Evolutionary conservation across 1,284 basidiomycete species (phyloP), one percentile per base, ranked within the genome.

Genomic region (Tetrapyrgos nigripes): DNA sequence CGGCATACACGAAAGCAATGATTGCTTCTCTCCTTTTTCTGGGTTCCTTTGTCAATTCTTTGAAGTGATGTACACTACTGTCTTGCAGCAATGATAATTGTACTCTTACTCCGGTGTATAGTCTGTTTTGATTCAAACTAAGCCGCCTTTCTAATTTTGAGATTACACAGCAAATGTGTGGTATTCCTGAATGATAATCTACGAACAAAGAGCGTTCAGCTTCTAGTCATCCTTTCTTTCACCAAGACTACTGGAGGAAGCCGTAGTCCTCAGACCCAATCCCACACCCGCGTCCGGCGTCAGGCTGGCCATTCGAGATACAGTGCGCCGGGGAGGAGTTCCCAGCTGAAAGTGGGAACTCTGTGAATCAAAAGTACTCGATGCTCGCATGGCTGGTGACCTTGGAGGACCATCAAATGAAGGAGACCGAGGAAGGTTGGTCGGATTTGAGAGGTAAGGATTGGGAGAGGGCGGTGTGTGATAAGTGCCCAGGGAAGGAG

Each of bases 401-500:
- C 37, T 53, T 10, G 57, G 55, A 28, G 62, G 59, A 13, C 14
- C 28, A 29, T 57, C 35, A 21, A 17, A 33, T 23, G 33, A 49
- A 33, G 47, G 37, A 35, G 37, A 40, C 19, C 44, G 40, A 35
- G 11, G 23, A 23, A 19, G 40, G 28, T 31, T n/a, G n/a, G n/a
- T n/a, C n/a, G n/a, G 24, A 19, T 23, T n/a, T 31, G 19, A 45
- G 23, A n/a, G 37, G 53, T 33, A 40, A 40, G 37, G 37, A 40
- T 40, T 40, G 19, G 37, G 37, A 9, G 37, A 40, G 19, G 53
- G n/a, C 4, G 13, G 40, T 19, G 46, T 3, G 23, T 50, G 48
- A n/a, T 46, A 54, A 3, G 24, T 19, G 8, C 44, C 45, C 23
- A 64, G 66, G 48, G 62, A 66, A 1, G 81, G 79, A 24, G 83